phyloP scores from a whole-genome alignment of 2,329 filamentous ascomycete genomes.

The Fusarium algeriense region DNA sequence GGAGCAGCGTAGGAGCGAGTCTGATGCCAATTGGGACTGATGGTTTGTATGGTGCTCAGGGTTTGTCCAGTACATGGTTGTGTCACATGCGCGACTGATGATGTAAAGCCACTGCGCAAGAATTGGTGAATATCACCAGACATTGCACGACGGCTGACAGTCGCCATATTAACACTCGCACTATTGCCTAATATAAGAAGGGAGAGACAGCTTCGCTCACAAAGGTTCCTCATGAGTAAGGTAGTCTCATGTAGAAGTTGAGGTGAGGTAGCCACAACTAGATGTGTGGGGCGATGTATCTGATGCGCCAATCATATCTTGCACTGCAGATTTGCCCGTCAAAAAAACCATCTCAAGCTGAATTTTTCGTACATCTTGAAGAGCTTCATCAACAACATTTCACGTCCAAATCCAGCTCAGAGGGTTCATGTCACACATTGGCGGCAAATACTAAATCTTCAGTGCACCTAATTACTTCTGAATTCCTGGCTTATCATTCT shows the following conservation, averaged over 20 bases:
- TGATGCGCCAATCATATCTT: constrained; percentile 36
- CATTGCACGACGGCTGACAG: constrained; percentile 17
- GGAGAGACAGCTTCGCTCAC: neutral
- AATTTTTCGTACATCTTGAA: constrained; percentile 34
- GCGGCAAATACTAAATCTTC: neutral
- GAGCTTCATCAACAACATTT: constrained; percentile 31
- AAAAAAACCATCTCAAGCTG: constrained; percentile 36
- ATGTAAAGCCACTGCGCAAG: constrained; percentile 9
- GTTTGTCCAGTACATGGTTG: neutral
- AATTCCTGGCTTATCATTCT: neutral
- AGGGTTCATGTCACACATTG: neutral
- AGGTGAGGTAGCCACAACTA: constrained; percentile 32
- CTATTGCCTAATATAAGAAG: neutral
- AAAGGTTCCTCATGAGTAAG: neutral
- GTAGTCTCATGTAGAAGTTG: neutral
- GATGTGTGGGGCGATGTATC: neutral
- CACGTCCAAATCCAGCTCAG: constrained; percentile 10
- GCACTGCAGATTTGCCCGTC: constrained; percentile 22
- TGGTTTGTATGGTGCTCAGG: neutral
- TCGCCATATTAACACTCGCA: neutral
- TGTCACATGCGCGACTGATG: neutral
- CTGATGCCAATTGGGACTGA: constrained; percentile 15
- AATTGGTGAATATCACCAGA: constrained; percentile 16
- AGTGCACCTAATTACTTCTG: neutral
- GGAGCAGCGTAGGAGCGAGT: constrained; percentile 36